Conservation (phyloP, 495 filamentous ascomycete genomes). For the Oleoguttula mirabilis region DNA sequence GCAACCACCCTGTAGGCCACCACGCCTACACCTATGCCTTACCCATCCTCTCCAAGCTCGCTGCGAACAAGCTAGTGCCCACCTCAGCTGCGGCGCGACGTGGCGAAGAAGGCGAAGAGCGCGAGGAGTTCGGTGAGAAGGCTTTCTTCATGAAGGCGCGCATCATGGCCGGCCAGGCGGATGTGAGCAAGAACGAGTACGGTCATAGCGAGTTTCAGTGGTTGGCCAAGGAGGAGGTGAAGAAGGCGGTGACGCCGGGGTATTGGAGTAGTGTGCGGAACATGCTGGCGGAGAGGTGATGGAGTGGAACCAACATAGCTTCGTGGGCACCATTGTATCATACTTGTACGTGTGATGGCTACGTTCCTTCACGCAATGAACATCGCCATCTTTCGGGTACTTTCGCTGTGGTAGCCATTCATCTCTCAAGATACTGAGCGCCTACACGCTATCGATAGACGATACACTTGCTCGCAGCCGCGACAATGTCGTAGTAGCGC, state of each 20-base stretch:
- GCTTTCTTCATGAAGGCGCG: slow-evolving; percentile 89
- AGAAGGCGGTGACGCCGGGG: slow-evolving; percentile 43
- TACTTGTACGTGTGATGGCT: neutral
- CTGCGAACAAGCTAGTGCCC: slow-evolving; percentile 6
- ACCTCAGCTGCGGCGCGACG: neutral
- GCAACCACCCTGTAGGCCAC: slow-evolving; percentile 79
- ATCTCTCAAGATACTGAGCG: too few species aligned
- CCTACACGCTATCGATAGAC: too few species aligned
- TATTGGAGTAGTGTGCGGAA: slow-evolving; percentile 67
- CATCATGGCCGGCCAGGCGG: slow-evolving; percentile 92
- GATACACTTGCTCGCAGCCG: too few species aligned
- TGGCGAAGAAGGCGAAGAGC: neutral
- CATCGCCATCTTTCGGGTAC: too few species aligned
- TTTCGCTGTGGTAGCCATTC: too few species aligned
- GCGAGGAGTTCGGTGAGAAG: slow-evolving; percentile 50
- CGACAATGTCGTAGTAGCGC: too few species aligned
- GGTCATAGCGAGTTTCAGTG: slow-evolving; percentile 77
- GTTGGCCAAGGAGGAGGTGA: slow-evolving; percentile 79
- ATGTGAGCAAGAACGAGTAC: slow-evolving; percentile 58
- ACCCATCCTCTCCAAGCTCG: slow-evolving; percentile 31
- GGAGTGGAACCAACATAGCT: neutral
- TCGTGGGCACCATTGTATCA: neutral
- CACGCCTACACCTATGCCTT: slow-evolving; percentile 39
- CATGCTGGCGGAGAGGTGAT: slow-evolving; percentile 65
- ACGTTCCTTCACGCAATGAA: too few species aligned